Evolutionary conservation across 495 filamentous ascomycete genomes (phyloP).

Genomic region (Thermothielavioides terrestris): DNA sequence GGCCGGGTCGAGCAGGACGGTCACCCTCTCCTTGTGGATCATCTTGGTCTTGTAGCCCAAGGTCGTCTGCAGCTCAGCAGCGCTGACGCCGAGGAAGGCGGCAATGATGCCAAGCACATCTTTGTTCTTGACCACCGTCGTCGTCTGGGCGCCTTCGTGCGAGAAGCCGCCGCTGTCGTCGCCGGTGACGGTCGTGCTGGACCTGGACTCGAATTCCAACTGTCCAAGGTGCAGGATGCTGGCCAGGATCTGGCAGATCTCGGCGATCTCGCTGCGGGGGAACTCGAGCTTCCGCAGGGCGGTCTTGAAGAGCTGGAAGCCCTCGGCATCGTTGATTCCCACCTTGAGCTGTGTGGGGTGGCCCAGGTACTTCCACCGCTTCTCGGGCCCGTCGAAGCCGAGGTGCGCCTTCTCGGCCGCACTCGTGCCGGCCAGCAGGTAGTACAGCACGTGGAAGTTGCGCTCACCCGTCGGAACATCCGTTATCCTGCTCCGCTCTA

Average conservation of each 20-base stretch:
- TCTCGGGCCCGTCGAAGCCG: constrained; percentile 65
- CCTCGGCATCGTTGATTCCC: constrained; percentile 89
- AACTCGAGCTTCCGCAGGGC: constrained; percentile 91
- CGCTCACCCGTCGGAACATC: constrained; percentile 89
- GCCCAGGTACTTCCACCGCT: constrained; percentile 90
- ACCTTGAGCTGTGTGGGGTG: constrained; percentile 95
- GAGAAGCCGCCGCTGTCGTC: constrained; percentile 95
- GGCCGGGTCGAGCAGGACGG: constrained; percentile 89
- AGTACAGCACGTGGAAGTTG: constrained; percentile 94
- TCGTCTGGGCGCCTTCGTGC: constrained; percentile 80
- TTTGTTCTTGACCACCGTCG: constrained; percentile 86
- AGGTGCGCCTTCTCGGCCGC: constrained; percentile 82
- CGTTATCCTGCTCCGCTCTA: constrained; percentile 84
- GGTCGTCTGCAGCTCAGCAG: constrained; percentile 72
- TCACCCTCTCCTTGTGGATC: constrained; percentile 87
- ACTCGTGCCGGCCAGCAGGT: constrained; percentile 86
- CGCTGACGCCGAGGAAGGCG: constrained; percentile 79
- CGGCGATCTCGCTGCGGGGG: constrained; percentile 83
- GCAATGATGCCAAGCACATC: constrained; percentile 79
- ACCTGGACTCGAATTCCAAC: constrained; percentile 75
- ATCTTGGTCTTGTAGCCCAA: constrained; percentile 94
- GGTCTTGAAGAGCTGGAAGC: constrained; percentile 96
- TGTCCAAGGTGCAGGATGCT: constrained; percentile 92
- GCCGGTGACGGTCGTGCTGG: constrained; percentile 64
- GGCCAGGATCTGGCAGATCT: constrained; percentile 89